Percentiles rank a stretch among this genome's conserved stretches.
phyloP scores from a whole-genome alignment of 768 basidiomycete genomes.

The Cyclocybe aegerita region DNA sequence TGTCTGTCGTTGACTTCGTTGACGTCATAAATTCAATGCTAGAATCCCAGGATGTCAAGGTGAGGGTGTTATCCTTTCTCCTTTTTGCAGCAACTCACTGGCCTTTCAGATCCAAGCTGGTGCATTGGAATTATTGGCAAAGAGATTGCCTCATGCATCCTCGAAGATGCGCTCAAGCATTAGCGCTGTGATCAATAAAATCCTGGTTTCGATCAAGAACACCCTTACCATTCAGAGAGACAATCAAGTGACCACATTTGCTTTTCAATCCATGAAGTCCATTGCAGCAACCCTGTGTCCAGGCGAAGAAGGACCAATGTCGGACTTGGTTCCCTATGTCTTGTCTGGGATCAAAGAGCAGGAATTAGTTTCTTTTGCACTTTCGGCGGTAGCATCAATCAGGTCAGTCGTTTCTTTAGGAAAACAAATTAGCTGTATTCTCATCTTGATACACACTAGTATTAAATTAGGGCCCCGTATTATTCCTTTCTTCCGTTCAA shows the following conservation, averaged over 20 bases:
- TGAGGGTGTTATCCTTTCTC: conserved; percentile 28
- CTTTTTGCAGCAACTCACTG: conserved; percentile 2
- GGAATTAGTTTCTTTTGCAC: conserved; percentile 36
- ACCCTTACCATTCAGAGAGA: conserved; percentile 44
- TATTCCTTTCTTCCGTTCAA: conserved; percentile 79
- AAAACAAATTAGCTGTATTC: not conserved
- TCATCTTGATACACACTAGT: conserved; percentile 36
- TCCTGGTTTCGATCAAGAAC: conserved; percentile 49
- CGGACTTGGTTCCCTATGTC: conserved; percentile 57
- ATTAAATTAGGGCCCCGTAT: conserved; percentile 80
- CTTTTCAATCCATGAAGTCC: conserved; percentile 59
- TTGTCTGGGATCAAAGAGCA: conserved; percentile 47
- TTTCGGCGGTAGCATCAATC: conserved; percentile 59
- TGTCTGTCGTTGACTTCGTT: conserved; percentile 74
- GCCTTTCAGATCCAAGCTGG: conserved; percentile 55
- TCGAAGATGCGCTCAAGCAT: conserved; percentile 52
- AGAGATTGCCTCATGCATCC: conserved; percentile 63
- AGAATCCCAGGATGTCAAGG: conserved; percentile 49
- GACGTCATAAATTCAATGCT: conserved; percentile 55
- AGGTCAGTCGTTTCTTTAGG: conserved; percentile 43
- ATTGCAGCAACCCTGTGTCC: conserved; percentile 56
- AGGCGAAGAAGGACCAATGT: conserved; percentile 67
- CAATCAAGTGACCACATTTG: conserved; percentile 38
- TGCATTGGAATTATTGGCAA: conserved; percentile 68
- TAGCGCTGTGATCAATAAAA: conserved; percentile 47